A percentile compares a stretch with the other conserved stretches of the same genome.
Evolutionary conservation across 768 basidiomycete genomes (phyloP).

Genomic region (Lactarius vividus): DNA sequence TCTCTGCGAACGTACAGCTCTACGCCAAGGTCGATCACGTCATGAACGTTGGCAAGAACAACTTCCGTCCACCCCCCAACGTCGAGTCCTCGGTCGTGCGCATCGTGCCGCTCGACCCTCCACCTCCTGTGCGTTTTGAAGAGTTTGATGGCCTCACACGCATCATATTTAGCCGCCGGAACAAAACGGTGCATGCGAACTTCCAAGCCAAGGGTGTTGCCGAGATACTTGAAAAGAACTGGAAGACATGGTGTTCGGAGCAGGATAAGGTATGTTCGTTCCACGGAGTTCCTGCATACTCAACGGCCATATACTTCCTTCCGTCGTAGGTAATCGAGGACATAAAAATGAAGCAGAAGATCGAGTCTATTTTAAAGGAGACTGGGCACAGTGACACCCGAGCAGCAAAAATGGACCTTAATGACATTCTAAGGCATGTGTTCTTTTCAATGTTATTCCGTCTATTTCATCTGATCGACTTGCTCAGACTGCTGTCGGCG

Average conservation of each 20-base stretch:
- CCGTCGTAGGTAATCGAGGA: not conserved
- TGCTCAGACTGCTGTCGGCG: not conserved
- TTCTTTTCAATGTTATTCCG: not conserved
- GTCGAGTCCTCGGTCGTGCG: conserved; percentile 94
- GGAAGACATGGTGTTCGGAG: conserved; percentile 87
- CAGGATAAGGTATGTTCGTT: conserved; percentile 47
- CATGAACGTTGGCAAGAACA: conserved; percentile 95
- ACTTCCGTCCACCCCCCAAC: conserved; percentile 88
- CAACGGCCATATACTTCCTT: not conserved
- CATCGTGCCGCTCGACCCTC: conserved; percentile 88
- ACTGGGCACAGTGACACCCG: conserved; percentile 23
- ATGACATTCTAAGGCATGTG: conserved; percentile 18
- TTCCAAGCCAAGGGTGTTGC: conserved; percentile 94
- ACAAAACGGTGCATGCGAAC: conserved; percentile 86
- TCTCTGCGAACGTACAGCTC: conserved; percentile 96
- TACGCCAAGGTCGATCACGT: conserved; percentile 96
- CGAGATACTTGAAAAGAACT: conserved; percentile 75
- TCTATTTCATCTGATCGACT: not conserved
- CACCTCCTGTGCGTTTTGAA: conserved; percentile 84
- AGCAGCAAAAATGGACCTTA: conserved; percentile 29
- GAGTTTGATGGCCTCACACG: conserved; percentile 64
- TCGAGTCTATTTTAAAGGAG: conserved; percentile 27
- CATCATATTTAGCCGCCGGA: conserved; percentile 85
- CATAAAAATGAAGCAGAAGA: conserved; percentile 19
- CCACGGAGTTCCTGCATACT: not conserved